Percentiles rank a stretch among this genome's conserved stretches.
Evolutionary conservation across 2,329 filamentous ascomycete species (phyloP).

Genomic region (Emydomyces testavorans): DNA sequence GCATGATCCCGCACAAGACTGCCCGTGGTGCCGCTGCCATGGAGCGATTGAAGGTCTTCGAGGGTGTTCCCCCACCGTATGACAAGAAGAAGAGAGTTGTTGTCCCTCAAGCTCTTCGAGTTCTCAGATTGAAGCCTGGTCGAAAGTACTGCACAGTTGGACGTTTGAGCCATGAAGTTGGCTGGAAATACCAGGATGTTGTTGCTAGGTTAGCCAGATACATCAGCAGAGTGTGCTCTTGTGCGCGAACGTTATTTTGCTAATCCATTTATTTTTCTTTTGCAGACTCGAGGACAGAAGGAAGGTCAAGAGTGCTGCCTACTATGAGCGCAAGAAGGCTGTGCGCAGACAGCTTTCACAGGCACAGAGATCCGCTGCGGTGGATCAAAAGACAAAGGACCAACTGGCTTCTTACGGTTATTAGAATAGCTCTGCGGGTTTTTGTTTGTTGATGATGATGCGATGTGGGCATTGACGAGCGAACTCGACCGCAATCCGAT

Average conservation of each 20-base stretch:
- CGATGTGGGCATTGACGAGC: slow-evolving; percentile 29
- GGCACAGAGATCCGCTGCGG: slow-evolving; percentile 81
- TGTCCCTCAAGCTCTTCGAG: slow-evolving; percentile 92
- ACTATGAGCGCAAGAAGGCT: slow-evolving; percentile 99
- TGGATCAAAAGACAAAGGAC: slow-evolving; percentile 76
- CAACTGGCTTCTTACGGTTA: slow-evolving; percentile 85
- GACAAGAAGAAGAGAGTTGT: slow-evolving; percentile 99
- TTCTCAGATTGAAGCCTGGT: slow-evolving; percentile 93
- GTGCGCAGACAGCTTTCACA: slow-evolving; percentile 80
- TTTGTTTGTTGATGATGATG: slow-evolving; percentile 29
- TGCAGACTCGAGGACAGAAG: slow-evolving; percentile 93
- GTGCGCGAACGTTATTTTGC: not conserved
- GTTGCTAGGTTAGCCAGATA: slow-evolving; percentile 70
- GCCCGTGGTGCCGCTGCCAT: slow-evolving; percentile 90
- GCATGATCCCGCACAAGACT: slow-evolving; percentile 99
- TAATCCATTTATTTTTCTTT: slow-evolving; percentile 3
- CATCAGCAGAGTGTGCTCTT: not conserved
- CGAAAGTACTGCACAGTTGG: slow-evolving; percentile 99
- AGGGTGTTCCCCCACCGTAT: slow-evolving; percentile 97
- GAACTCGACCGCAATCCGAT: slow-evolving; percentile 33
- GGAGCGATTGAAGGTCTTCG: slow-evolving; percentile 99
- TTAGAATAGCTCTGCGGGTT: slow-evolving; percentile 47
- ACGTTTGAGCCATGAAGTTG: slow-evolving; percentile 94
- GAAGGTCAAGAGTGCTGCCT: slow-evolving; percentile 98
- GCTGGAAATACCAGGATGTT: slow-evolving; percentile 99